phyloP scores from a whole-genome alignment of 2,329 filamentous ascomycete genomes.

The Colletotrichum orbiculare region DNA sequence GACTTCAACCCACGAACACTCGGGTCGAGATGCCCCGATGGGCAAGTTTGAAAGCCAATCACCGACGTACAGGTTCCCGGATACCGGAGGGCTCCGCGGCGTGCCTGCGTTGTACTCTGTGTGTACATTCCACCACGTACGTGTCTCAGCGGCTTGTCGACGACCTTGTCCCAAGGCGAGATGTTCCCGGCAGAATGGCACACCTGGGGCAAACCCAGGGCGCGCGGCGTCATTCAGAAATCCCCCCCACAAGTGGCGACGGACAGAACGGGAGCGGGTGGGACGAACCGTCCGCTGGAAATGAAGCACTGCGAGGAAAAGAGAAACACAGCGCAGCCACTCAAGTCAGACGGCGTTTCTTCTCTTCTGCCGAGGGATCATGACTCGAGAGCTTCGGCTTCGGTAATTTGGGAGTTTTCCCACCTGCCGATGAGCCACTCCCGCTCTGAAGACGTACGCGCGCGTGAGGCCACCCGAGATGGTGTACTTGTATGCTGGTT shows the following conservation, averaged over 20 bases:
- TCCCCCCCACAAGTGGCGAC: slow-evolving; percentile 2
- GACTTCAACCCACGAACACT: not conserved
- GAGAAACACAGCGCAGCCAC: not conserved
- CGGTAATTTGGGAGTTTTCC: slow-evolving; percentile 13
- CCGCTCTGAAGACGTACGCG: too few species aligned
- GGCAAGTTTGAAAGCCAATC: not conserved
- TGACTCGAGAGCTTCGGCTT: slow-evolving; percentile 6
- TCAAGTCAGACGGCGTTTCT: not conserved
- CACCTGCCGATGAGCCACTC: slow-evolving; percentile 1
- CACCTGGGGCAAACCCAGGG: slow-evolving; percentile 1
- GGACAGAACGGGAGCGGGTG: slow-evolving; percentile 5
- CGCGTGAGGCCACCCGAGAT: too few species aligned
- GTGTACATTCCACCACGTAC: not conserved
- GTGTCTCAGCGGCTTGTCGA: slow-evolving; percentile 25
- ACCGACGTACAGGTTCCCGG: not conserved
- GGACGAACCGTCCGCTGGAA: slow-evolving; percentile 14
- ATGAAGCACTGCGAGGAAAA: not conserved
- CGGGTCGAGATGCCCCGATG: slow-evolving; percentile 4
- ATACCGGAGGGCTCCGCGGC: slow-evolving; percentile 7
- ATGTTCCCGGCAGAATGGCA: slow-evolving; percentile 16
- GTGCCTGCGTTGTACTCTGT: not conserved
- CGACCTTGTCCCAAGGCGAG: not conserved
- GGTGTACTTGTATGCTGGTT: too few species aligned
- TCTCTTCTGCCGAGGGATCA: not conserved
- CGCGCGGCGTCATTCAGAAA: slow-evolving; percentile 1